Conservation (phyloP, 805 yeast genomes). For the Saturnispora sanitii region DNA sequence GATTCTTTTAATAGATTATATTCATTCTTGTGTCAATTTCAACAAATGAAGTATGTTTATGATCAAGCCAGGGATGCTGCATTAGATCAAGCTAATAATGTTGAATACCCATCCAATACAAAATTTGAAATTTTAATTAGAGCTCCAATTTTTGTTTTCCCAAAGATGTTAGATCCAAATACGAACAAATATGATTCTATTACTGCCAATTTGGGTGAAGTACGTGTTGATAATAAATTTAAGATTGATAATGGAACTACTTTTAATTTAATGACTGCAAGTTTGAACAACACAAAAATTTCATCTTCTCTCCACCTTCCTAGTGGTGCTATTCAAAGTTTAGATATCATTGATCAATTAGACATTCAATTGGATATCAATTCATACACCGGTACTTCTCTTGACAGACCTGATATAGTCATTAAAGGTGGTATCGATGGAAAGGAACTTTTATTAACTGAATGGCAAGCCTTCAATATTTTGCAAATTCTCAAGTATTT, state of each 20-base stretch:
- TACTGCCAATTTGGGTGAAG: constrained; percentile 72
- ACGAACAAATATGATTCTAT: constrained; percentile 45
- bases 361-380: constrained; percentile 54
- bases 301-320: constrained; percentile 46
- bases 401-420: constrained; percentile 37
- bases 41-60: constrained; percentile 78
- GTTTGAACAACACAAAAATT: constrained; percentile 64
- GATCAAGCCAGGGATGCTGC: constrained; percentile 88
- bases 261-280: constrained; percentile 53
- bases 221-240: constrained; percentile 60
- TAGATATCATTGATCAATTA: constrained; percentile 57
- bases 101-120: constrained; percentile 48
- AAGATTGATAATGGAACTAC: constrained; percentile 20
- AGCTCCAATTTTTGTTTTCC: constrained; percentile 81
- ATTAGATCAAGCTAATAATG: constrained; percentile 59
- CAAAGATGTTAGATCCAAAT: constrained; percentile 39
- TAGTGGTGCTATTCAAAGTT: constrained; percentile 35
- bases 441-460: constrained; percentile 57
- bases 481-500: constrained; percentile 46
- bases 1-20: constrained; percentile 63
- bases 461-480: constrained; percentile 55
- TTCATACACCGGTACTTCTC: constrained; percentile 34
- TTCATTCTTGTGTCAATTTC: constrained; percentile 61
- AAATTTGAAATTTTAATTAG: constrained; percentile 61
- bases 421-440: constrained; percentile 54